Percentiles rank a stretch among this genome's conserved stretches.
Conservation (phyloP, 2,329 filamentous ascomycete genomes). For the Chaetomiaceae sp. region DNA sequence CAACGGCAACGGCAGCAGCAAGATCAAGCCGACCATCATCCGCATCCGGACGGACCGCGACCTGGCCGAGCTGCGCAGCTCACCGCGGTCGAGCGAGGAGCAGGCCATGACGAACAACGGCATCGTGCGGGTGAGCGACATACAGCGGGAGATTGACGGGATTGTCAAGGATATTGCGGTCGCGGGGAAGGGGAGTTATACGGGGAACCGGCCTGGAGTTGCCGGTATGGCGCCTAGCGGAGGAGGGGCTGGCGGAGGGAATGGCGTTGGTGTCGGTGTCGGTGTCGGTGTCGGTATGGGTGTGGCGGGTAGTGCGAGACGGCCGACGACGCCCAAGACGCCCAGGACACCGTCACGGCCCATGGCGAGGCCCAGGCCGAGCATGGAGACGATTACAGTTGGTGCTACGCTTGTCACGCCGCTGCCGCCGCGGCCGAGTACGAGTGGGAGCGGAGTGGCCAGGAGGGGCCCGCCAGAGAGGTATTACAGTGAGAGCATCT, state of each 20-base stretch:
- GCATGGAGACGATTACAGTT: constrained; percentile 13
- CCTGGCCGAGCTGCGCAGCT: constrained; percentile 29
- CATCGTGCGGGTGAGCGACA: constrained; percentile 33
- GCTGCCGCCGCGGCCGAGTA: constrained; percentile 10
- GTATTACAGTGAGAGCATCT: constrained; percentile 29
- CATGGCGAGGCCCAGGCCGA: constrained; percentile 8
- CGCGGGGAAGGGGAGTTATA: constrained; percentile 22
- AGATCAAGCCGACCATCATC: constrained; percentile 22
- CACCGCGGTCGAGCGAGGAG: constrained; percentile 33
- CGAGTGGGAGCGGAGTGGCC: constrained; percentile 7
- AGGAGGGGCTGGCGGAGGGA: too few species aligned
- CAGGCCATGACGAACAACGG: constrained; percentile 35
- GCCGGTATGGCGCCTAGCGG: too few species aligned
- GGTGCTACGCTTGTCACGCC: constrained; percentile 8
- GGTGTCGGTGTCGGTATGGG: too few species aligned
- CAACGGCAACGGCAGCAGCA: constrained; percentile 15
- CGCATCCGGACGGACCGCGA: constrained; percentile 20
- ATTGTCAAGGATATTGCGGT: constrained; percentile 30
- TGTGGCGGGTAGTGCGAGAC: too few species aligned
- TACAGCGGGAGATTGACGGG: constrained; percentile 32
- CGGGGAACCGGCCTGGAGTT: not conserved
- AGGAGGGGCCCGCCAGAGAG: constrained; percentile 21
- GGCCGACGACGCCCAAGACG: not conserved
- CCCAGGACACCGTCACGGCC: not conserved
- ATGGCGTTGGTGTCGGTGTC: too few species aligned